phyloP scores from a whole-genome alignment of 2,329 filamentous ascomycete species.

The Lecanicillium sp. region DNA sequence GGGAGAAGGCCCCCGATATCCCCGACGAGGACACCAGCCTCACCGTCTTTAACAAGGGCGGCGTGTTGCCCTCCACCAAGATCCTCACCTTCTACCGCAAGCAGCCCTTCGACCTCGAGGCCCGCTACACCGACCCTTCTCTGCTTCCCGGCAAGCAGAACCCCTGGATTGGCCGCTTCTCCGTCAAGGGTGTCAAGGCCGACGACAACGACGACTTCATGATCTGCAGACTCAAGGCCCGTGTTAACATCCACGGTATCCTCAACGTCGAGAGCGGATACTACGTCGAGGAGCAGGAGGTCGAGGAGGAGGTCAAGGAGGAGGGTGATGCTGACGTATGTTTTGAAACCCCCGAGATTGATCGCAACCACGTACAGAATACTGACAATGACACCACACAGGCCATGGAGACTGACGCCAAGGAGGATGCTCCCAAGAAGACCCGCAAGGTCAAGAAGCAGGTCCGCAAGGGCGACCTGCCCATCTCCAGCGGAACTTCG shows the following conservation, averaged over 20 bases:
- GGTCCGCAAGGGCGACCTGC: constrained; percentile 92
- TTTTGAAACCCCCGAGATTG: constrained; percentile 20
- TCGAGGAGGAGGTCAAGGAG: constrained; percentile 85
- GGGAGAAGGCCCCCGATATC: constrained; percentile 98
- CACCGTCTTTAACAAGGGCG: constrained; percentile 95
- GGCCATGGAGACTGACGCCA: constrained; percentile 81
- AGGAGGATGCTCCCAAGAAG: constrained; percentile 67
- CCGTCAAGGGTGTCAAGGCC: constrained; percentile 93
- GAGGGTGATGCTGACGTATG: constrained; percentile 64
- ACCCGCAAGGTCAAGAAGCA: constrained; percentile 99
- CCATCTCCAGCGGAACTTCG: constrained; percentile 74
- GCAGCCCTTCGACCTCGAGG: constrained; percentile 93
- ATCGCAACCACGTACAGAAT: too few relatives aligned
- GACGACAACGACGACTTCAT: constrained; percentile 95
- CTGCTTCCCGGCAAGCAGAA: constrained; percentile 80
- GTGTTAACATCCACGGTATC: constrained; percentile 92
- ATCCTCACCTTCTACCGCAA: constrained; percentile 99
- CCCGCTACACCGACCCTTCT: constrained; percentile 83
- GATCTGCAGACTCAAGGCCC: constrained; percentile 99
- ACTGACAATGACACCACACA: constrained; percentile 22
- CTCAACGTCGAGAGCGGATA: constrained; percentile 96
- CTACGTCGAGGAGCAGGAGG: constrained; percentile 95
- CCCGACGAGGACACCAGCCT: constrained; percentile 96
- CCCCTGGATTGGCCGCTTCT: constrained; percentile 96
- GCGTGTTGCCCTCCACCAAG: constrained; percentile 95